phyloP scores from a whole-genome alignment of 2,329 filamentous ascomycete species.

The Lecanicillium sp. region DNA sequence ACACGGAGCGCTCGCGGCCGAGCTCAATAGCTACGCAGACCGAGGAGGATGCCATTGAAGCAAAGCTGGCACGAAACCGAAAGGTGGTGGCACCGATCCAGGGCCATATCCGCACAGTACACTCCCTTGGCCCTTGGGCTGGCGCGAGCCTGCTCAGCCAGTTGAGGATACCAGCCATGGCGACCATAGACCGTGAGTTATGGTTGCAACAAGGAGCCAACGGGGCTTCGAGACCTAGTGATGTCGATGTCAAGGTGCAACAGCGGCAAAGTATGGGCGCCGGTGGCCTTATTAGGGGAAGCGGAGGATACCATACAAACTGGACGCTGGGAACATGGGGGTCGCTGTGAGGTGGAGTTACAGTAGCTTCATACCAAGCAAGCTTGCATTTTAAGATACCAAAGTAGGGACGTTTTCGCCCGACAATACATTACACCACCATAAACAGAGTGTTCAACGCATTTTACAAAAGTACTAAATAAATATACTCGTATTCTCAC shows the following conservation, averaged over 20 bases:
- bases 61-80: slow-evolving; percentile 26
- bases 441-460: too few species aligned
- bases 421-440: too few species aligned
- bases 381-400: too few species aligned
- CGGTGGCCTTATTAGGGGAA: slow-evolving; percentile 34
- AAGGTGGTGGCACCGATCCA: slow-evolving; percentile 35
- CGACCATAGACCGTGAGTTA: slow-evolving; percentile 62
- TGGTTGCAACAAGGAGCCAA: slow-evolving; percentile 61
- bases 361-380: too few species aligned
- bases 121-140: slow-evolving; percentile 66
- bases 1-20: slow-evolving; percentile 13
- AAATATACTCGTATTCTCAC: too few species aligned
- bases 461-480: too few species aligned
- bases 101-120: slow-evolving; percentile 56
- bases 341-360: slow-evolving; percentile 26
- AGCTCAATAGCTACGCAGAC: slow-evolving; percentile 16
- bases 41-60: slow-evolving; percentile 25
- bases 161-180: slow-evolving; percentile 60
- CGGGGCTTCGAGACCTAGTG: slow-evolving; percentile 52
- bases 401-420: too few species aligned
- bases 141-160: slow-evolving; percentile 65
- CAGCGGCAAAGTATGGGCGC: slow-evolving; percentile 59
- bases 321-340: slow-evolving; percentile 61
- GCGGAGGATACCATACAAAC: slow-evolving; percentile 32
- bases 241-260: slow-evolving; percentile 50